Evolutionary conservation across 192 early-diverging fungal species (phyloP).

Genomic region (Linnemannia schmuckeri): DNA sequence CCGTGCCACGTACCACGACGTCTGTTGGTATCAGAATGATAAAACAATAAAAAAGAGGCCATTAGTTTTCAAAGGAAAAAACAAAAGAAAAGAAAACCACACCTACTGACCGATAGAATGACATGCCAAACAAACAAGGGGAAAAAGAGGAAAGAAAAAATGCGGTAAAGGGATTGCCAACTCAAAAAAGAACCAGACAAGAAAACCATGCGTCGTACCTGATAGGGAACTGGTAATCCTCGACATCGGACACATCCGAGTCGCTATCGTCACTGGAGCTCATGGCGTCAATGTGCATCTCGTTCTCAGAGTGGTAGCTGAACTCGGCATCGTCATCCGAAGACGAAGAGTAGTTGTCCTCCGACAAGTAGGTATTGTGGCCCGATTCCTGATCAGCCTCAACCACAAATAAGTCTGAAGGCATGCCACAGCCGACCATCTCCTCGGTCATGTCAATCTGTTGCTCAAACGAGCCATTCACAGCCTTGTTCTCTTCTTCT

Average conservation of each 20-base stretch:
- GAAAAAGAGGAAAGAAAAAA: not conserved
- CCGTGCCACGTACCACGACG: conserved; percentile 56
- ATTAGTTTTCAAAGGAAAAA: not conserved
- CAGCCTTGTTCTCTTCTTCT: conserved; percentile 29
- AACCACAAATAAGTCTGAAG: conserved; percentile 40
- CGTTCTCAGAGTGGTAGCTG: conserved; percentile 35
- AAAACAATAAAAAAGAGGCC: not conserved
- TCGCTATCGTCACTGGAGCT: conserved; percentile 56
- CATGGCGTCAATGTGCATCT: conserved; percentile 54
- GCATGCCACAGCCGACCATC: not conserved
- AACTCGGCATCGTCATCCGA: conserved; percentile 54
- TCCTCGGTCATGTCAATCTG: not conserved
- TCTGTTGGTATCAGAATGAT: conserved; percentile 10
- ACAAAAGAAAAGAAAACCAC: not conserved
- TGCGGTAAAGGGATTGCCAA: not conserved
- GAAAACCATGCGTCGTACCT: conserved; percentile 29
- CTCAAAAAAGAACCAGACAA: not conserved
- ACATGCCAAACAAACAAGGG: not conserved
- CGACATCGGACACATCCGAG: conserved; percentile 50
- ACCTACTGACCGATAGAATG: not conserved
- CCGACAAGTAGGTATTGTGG: conserved; percentile 33
- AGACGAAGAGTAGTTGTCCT: conserved; percentile 48
- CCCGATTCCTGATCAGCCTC: conserved; percentile 25
- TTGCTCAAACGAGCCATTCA: not conserved
- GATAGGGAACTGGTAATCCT: conserved; percentile 46